Percentiles rank a stretch among this genome's conserved stretches.
These are phyloP conservation scores for Boletus semigastroideus DNA, from an alignment of 1,284 basidiomycete species.

Conservation along the genomic window DNA sequence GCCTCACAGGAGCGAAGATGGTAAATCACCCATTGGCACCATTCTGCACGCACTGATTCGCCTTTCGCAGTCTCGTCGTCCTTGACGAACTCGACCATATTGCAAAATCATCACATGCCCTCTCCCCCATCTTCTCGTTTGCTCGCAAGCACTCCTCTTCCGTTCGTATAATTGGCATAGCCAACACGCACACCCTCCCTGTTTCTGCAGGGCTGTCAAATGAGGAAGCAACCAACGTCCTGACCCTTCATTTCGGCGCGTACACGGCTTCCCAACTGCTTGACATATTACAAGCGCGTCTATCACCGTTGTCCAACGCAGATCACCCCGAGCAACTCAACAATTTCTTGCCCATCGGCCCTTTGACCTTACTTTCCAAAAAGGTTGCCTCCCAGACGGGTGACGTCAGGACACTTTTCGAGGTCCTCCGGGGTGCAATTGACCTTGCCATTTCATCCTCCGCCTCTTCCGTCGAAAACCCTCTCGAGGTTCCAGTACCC, in stretches of 20 bases:
- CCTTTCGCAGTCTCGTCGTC: constrained; percentile 56
- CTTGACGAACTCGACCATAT: constrained; percentile 82
- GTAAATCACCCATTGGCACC: constrained; percentile 38
- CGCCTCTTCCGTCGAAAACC: constrained; percentile 32
- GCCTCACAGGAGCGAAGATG: constrained; percentile 48
- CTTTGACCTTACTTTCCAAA: constrained; percentile 68
- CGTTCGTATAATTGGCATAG: constrained; percentile 70
- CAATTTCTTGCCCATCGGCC: constrained; percentile 60
- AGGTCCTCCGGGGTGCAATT: constrained; percentile 74
- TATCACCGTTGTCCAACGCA: constrained; percentile 44
- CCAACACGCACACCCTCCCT: constrained; percentile 80
- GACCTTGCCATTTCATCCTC: constrained; percentile 53
- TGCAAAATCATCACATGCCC: constrained; percentile 52
- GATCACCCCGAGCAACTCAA: constrained; percentile 37
- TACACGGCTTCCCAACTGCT: constrained; percentile 69
- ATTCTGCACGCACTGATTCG: not conserved
- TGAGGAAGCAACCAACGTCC: constrained; percentile 38
- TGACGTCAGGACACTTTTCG: constrained; percentile 73
- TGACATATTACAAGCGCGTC: constrained; percentile 60
- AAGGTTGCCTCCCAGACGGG: constrained; percentile 77
- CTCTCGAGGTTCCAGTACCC: constrained; percentile 41
- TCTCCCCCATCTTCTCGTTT: constrained; percentile 64
- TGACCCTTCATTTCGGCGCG: constrained; percentile 73
- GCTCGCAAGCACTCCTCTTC: constrained; percentile 47
- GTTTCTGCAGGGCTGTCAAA: constrained; percentile 32